A percentile compares a stretch with the other conserved stretches of the same genome.
These are phyloP conservation scores for Crithidia bombi DNA, from an alignment of 208 protist genomes.

Conservation along the genomic window DNA sequence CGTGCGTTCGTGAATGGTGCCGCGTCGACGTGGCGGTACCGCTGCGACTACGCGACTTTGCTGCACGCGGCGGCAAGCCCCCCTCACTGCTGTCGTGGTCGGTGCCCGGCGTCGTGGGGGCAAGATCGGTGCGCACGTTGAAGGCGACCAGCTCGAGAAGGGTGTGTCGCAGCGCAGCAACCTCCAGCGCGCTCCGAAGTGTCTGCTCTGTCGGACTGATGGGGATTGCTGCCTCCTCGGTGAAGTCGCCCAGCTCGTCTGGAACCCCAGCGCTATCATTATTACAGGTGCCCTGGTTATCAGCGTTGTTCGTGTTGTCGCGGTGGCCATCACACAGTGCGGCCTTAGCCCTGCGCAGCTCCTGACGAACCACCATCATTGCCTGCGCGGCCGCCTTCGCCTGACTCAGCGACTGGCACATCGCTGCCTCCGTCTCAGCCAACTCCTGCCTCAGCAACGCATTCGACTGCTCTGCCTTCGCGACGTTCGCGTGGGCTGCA, in stretches of 20 bases:
- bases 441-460: background rate
- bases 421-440: slow-evolving; percentile 4
- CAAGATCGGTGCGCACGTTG: slow-evolving; percentile 12
- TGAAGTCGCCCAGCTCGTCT: too few relatives aligned
- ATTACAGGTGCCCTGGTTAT: background rate
- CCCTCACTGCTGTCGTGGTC: background rate
- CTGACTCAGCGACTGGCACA: slow-evolving; percentile 7
- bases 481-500: background rate
- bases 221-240: background rate
- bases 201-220: background rate
- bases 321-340: background rate
- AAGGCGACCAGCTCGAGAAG: slow-evolving; percentile 20
- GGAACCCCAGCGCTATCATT: background rate
- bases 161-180: slow-evolving; percentile 23
- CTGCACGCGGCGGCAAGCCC: background rate
- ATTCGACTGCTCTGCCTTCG: background rate
- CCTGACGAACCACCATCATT: background rate
- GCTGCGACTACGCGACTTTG: slow-evolving; percentile 19
- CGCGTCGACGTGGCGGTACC: slow-evolving; percentile 7
- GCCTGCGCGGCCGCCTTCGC: slow-evolving; percentile 1
- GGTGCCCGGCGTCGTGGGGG: background rate
- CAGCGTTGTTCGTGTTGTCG: background rate
- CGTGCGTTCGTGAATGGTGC: background rate
- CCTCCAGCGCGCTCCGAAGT: slow-evolving; percentile 23
- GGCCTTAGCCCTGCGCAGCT: slow-evolving; percentile 7